Evolutionary conservation across 352 stramenopile species (phyloP), one percentile per base, ranked within the genome.

Genomic region (Saprolegnia diclina): DNA sequence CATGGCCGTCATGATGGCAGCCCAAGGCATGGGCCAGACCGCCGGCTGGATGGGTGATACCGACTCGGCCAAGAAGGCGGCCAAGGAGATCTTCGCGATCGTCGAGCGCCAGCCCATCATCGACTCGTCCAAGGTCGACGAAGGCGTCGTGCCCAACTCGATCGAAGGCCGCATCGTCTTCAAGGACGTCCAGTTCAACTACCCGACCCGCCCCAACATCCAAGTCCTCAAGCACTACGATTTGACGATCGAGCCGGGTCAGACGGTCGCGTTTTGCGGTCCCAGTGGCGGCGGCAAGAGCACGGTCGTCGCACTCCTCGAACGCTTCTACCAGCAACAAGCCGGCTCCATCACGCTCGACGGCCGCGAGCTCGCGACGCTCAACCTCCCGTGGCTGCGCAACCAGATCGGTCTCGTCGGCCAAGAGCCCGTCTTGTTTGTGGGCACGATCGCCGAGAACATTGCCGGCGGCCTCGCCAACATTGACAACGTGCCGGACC

Each of bases 131-230:
- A 72, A 62, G 5, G 52, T 59, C 35, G 9, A 72, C 7, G 66
- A 71, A 7, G 76, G 79, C 0, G 26, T 56, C 21, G 52, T 42
- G 4, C 71, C 67, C 0, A 57, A 54, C 6, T 71, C 55, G 4
- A 40, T 83, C 0, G 69, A 77, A 19, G 79, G 79, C 3, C 44
- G 67, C 0, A 59, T 95, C 6, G 66, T 80, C 9, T 89, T 88
- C 44, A 65, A 79, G 13, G 73, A 87, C 62, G 72, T 96, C 57
- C 71, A 78, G 40, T 96, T 96, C 72, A 72, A 77, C n/a, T 96
- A 96, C 72, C 88, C 87, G 16, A 87, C 69, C n/a, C 81, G 88
- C 6, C 80, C 82, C 0, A 55, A 66, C 18, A 64, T 64, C 5
- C 32, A 48, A 9, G 44, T 75, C 7, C 53, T 75, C n/a, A 55